Evolutionary conservation across 2,329 filamentous ascomycete genomes (phyloP).

Genomic region (Aulographum hederae): DNA sequence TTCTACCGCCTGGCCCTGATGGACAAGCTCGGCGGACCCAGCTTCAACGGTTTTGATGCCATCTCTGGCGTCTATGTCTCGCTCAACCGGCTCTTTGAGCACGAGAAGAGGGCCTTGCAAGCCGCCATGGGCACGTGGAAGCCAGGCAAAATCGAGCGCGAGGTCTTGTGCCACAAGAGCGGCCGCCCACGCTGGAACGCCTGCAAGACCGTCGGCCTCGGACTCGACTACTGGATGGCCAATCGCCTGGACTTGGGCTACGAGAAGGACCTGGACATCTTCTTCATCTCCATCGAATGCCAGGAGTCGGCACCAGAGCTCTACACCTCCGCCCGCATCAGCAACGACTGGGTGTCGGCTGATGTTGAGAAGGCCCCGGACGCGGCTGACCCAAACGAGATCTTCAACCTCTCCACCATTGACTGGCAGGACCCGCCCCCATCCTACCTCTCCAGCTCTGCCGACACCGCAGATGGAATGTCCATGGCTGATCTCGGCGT

Average conservation of each 20-base stretch:
- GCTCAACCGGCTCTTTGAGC: constrained; percentile 48
- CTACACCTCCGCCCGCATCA: constrained; percentile 47
- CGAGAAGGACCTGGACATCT: constrained; percentile 32
- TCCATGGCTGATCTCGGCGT: constrained; percentile 31
- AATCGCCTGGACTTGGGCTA: constrained; percentile 24
- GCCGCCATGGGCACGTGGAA: constrained; percentile 14
- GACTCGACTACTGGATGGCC: constrained; percentile 63
- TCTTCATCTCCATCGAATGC: constrained; percentile 52
- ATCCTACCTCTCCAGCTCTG: constrained; percentile 28
- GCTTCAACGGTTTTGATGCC: constrained; percentile 58
- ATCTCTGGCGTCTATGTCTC: constrained; percentile 56
- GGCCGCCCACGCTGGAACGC: constrained; percentile 56
- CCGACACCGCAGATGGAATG: constrained; percentile 31
- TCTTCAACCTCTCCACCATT: constrained; percentile 25
- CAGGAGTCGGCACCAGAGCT: constrained; percentile 24
- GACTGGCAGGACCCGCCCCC: constrained; percentile 60
- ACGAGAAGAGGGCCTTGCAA: constrained; percentile 37
- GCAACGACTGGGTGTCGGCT: constrained; percentile 55
- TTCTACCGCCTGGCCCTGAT: constrained; percentile 49
- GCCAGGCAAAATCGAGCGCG: constrained; percentile 32
- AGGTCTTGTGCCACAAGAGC: constrained; percentile 50
- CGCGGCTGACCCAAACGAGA: constrained; percentile 22
- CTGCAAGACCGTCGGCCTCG: constrained; percentile 46
- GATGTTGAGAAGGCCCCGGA: constrained; percentile 38
- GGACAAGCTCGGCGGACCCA: constrained; percentile 47